These are phyloP conservation scores for Tolypocladium album DNA, from an alignment of 2,329 filamentous ascomycete species.

Conservation along the genomic window DNA sequence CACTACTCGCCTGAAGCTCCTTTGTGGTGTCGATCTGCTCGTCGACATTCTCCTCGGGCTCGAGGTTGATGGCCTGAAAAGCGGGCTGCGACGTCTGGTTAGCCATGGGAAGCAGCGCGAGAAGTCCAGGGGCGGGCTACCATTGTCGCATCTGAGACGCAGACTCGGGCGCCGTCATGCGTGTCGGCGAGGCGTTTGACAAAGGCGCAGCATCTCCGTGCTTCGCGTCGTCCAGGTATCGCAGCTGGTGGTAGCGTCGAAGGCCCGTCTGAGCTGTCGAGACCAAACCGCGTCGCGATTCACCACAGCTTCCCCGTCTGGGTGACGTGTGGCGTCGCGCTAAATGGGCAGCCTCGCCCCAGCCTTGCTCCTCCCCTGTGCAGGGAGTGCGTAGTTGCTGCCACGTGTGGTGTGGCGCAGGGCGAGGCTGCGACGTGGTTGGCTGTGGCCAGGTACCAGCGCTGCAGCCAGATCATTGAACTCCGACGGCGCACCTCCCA, in stretches of 20 bases:
- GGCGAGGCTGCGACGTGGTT: neutral
- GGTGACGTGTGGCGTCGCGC: neutral
- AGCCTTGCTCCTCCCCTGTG: neutral
- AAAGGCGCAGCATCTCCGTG: neutral
- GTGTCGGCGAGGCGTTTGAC: neutral
- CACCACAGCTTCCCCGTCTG: neutral
- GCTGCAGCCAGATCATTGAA: neutral
- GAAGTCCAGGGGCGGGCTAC: neutral
- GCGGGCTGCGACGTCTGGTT: constrained; percentile 33
- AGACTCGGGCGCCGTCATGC: neutral
- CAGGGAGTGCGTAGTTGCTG: neutral
- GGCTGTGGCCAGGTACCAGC: neutral
- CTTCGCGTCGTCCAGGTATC: neutral
- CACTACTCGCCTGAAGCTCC: constrained; percentile 60
- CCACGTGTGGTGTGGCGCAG: neutral
- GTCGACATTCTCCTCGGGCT: constrained; percentile 81
- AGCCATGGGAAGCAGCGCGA: neutral
- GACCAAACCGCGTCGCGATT: neutral
- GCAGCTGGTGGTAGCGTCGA: neutral
- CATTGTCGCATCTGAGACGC: neutral
- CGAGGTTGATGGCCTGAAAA: constrained; percentile 87
- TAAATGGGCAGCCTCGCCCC: neutral
- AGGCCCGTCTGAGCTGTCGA: neutral
- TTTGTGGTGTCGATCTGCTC: constrained; percentile 92
- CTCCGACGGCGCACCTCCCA: neutral